Conservation (phyloP, 345 rosid species). For the Lepidium didymum region DNA sequence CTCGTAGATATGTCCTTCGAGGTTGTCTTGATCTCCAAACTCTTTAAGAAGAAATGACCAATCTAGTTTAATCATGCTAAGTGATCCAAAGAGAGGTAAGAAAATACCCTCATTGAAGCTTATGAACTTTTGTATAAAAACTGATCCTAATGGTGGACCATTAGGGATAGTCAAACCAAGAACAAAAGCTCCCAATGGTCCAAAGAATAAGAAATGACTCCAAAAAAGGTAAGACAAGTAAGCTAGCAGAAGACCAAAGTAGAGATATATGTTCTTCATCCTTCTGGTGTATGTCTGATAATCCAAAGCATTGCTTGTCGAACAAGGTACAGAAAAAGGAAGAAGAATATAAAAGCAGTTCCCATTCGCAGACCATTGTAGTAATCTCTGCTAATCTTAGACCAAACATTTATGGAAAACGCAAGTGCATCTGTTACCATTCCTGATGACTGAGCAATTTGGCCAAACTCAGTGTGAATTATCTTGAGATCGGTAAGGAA, state of each 20-base stretch:
- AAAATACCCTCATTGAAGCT: slow-evolving; percentile 24
- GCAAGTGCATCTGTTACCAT: slow-evolving; percentile 24
- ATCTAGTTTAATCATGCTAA: slow-evolving; percentile 15
- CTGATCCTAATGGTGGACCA: slow-evolving; percentile 43
- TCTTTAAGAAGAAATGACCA: not conserved
- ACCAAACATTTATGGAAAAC: not conserved
- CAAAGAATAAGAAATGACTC: not conserved
- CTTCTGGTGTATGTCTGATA: slow-evolving; percentile 30
- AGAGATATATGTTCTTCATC: slow-evolving; percentile 17
- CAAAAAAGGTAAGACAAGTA: not conserved
- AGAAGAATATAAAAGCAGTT: not conserved
- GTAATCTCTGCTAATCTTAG: not conserved
- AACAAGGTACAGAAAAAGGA: slow-evolving; percentile 1
- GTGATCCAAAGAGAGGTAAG: slow-evolving; percentile 30
- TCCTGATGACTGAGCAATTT: slow-evolving; percentile 36
- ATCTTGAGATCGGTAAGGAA: slow-evolving; percentile 44
- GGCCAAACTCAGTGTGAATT: slow-evolving; percentile 39
- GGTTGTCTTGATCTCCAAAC: not conserved
- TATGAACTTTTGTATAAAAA: slow-evolving; percentile 28
- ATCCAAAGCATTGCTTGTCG: slow-evolving; percentile 34
- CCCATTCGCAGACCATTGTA: not conserved
- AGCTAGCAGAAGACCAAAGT: slow-evolving; percentile 1
- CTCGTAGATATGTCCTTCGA: not conserved
- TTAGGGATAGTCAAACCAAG: slow-evolving; percentile 39
- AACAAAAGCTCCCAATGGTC: slow-evolving; percentile 20